Conservation (phyloP, 2,329 filamentous ascomycete genomes). For the Ophiostoma piceae region DNA sequence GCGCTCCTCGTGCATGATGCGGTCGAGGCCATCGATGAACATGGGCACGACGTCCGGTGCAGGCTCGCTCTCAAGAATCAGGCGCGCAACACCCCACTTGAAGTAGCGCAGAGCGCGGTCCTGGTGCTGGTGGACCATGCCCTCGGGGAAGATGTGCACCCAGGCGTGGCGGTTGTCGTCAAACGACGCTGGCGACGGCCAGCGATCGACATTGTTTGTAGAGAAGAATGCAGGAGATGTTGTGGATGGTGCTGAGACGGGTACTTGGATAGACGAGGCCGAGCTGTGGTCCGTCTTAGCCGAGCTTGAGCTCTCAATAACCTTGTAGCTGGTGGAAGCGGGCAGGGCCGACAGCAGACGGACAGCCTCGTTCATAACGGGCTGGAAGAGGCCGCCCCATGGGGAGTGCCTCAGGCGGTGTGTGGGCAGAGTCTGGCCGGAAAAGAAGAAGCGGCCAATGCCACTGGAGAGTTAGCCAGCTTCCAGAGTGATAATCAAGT, state of each 20-base stretch:
- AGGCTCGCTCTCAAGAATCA: conserved; percentile 81
- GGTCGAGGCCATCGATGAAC: conserved; percentile 85
- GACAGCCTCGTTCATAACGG: conserved; percentile 80
- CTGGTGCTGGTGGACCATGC: conserved; percentile 83
- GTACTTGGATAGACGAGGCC: background rate
- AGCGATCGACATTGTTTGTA: conserved; percentile 61
- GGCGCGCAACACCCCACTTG: conserved; percentile 90
- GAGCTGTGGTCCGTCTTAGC: background rate
- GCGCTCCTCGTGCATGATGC: conserved; percentile 81
- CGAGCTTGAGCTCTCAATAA: background rate
- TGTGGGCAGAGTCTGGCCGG: conserved; percentile 85
- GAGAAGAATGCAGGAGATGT: conserved; percentile 52
- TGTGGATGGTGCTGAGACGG: background rate
- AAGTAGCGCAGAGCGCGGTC: conserved; percentile 84
- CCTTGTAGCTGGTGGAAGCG: conserved; percentile 6
- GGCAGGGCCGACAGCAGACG: conserved; percentile 66
- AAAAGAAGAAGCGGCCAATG: conserved; percentile 72
- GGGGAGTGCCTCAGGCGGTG: conserved; percentile 74
- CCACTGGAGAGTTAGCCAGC: conserved; percentile 42
- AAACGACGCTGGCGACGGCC: conserved; percentile 68
- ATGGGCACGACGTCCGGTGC: conserved; percentile 87
- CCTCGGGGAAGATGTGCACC: conserved; percentile 96
- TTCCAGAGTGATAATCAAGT: background rate
- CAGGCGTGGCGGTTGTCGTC: conserved; percentile 66
- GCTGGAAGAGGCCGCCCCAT: conserved; percentile 81